phyloP scores from a whole-genome alignment of 2,329 filamentous ascomycete genomes.

The Pleochaeta shiraiana region DNA sequence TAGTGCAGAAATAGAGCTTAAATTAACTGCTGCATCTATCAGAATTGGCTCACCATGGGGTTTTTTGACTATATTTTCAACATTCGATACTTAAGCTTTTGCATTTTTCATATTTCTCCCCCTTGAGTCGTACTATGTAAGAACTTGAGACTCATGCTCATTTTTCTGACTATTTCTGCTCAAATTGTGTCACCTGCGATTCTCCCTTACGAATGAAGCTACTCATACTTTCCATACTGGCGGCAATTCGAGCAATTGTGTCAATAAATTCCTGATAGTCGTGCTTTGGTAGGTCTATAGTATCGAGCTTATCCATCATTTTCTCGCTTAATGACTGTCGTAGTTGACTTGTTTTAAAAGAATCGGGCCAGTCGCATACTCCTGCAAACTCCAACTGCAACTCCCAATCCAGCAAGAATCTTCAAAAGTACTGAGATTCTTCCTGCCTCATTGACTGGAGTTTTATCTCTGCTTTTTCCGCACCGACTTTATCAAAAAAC shows the following conservation, averaged over 20 bases:
- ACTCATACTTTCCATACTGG: background rate
- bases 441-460: background rate
- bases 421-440: background rate
- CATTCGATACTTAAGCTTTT: too few relatives aligned
- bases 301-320: background rate
- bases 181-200: background rate
- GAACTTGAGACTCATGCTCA: too few relatives aligned
- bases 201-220: background rate
- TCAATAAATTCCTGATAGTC: background rate
- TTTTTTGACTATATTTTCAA: background rate
- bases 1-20: background rate
- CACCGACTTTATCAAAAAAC: background rate
- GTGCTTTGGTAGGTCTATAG: background rate
- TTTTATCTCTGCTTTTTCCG: background rate
- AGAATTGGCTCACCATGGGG: background rate
- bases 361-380: background rate
- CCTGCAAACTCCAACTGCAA: background rate
- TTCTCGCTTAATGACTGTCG: background rate
- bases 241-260: background rate
- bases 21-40: background rate
- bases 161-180: too few relatives aligned
- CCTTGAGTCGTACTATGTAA: too few relatives aligned
- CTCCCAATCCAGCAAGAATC: background rate
- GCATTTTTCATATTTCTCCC: too few relatives aligned
- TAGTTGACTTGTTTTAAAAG: background rate